Percentiles rank a stretch among this genome's conserved stretches.
Conservation (phyloP, 768 basidiomycete genomes). For the Ramaria sp. region DNA sequence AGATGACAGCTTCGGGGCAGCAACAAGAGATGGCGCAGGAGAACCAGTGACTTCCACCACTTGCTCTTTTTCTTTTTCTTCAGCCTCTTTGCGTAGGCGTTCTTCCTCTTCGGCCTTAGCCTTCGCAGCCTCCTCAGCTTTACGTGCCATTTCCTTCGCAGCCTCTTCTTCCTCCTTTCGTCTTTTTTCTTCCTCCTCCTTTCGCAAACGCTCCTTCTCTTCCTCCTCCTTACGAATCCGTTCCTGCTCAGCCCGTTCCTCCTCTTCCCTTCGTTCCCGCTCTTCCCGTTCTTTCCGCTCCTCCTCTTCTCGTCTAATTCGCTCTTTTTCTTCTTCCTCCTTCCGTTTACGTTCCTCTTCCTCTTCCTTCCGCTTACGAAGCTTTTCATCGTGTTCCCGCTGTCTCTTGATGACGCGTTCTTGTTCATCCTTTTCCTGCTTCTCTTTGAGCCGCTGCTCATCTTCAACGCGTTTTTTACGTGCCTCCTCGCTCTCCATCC, state of each 20-base stretch:
- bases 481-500: conserved; percentile 55
- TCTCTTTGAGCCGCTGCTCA: conserved; percentile 13
- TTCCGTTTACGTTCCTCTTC: conserved; percentile 17
- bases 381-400: conserved; percentile 15
- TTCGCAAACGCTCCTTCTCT: conserved; percentile 20
- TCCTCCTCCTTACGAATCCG: conserved; percentile 25
- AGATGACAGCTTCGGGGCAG: conserved; percentile 27
- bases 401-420: conserved; percentile 17
- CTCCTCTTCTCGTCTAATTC: conserved; percentile 18
- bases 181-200: conserved; percentile 21
- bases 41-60: conserved; percentile 22
- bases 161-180: conserved; percentile 24
- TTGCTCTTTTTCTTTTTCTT: conserved; percentile 34
- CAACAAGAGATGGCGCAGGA: conserved; percentile 27
- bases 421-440: conserved; percentile 9
- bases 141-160: conserved; percentile 24
- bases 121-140: conserved; percentile 21
- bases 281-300: conserved; percentile 10
- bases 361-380: conserved; percentile 11
- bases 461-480: conserved; percentile 37
- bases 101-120: conserved; percentile 13
- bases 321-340: conserved; percentile 25
- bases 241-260: conserved; percentile 17
- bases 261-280: conserved; percentile 12
- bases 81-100: conserved; percentile 26